These are phyloP conservation scores for Hypoxylon sp. DNA, from an alignment of 2,329 filamentous ascomycete species.

Conservation along the genomic window DNA sequence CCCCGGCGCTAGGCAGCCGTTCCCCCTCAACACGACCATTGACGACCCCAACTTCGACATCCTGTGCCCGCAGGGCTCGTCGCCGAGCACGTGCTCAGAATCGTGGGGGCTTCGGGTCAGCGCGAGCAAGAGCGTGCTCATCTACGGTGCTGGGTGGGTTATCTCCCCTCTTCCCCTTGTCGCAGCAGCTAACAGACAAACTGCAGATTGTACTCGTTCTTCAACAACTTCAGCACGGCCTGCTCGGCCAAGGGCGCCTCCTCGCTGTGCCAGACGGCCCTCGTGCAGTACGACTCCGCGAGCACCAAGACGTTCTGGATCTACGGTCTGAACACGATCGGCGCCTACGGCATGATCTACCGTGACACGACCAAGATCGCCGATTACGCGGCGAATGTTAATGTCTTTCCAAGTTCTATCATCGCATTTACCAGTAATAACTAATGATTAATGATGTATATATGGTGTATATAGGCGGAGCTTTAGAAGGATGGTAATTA, in stretches of 20 bases:
- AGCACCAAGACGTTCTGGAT: slow-evolving; percentile 37
- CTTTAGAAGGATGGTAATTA: neutral
- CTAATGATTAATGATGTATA: slow-evolving; percentile 16
- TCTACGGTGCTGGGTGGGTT: slow-evolving; percentile 66
- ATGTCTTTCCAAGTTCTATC: slow-evolving; percentile 40
- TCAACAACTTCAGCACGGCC: slow-evolving; percentile 65
- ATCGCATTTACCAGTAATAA: slow-evolving; percentile 35
- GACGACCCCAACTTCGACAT: slow-evolving; percentile 62
- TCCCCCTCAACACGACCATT: slow-evolving; percentile 53
- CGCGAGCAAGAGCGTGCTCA: slow-evolving; percentile 60
- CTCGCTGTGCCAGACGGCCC: slow-evolving; percentile 56
- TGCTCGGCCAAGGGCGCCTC: slow-evolving; percentile 54
- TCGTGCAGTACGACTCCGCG: slow-evolving; percentile 43
- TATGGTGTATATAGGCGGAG: slow-evolving; percentile 3
- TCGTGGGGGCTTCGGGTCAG: slow-evolving; percentile 73
- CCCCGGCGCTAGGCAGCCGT: slow-evolving; percentile 66
- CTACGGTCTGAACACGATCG: slow-evolving; percentile 40
- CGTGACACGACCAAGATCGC: slow-evolving; percentile 38
- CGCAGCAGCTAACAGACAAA: neutral
- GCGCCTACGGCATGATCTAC: slow-evolving; percentile 40
- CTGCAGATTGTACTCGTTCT: slow-evolving; percentile 68
- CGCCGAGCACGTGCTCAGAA: slow-evolving; percentile 56
- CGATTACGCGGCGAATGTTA: slow-evolving; percentile 36
- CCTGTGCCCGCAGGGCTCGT: slow-evolving; percentile 48
- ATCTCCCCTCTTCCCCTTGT: neutral